Evolutionary conservation across 768 basidiomycete genomes (phyloP), one percentile per base, ranked within the genome.

Genomic region (Tricholoma flavovirens): DNA sequence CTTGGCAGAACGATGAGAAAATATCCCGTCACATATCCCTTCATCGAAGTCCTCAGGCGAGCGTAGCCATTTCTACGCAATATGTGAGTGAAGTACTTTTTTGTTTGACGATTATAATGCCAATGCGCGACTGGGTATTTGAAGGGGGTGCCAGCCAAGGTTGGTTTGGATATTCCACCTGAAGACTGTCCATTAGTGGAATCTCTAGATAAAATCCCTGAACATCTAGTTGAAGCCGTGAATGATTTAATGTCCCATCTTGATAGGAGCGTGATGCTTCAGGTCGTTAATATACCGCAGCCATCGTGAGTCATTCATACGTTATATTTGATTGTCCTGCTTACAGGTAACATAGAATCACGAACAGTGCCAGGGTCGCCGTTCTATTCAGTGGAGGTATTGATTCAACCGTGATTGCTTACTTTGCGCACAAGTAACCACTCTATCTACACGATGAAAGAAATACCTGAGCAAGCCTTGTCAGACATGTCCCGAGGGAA

Each of bases 341-440:
- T 29, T 7, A 29, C 22, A 15, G 40, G 21, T 35, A 36, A 42
- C 38, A n/a, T 49, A 49, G 46, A 12, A 30, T 17, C 12, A 2
- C 24, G 9, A n/a, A 17, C 29, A 49, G n/a, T 49, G 46, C 46
- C 4, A 78, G 87, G 51, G 76, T 97, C 2, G 93, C 88, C 2
- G 78, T 99, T 8, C 78, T 99, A 8, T 99, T 98, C 69, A 96
- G 93, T 35, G 97, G 97, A 29, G 97, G 97, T 0, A 92, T 99
- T 43, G 97, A 99, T 67, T 98, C 87, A 10, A 87, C 95, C 0
- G 73, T 90, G 38, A 64, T 98, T 6, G 84, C 95, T 0, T 87
- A 82, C 64, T 75, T 99, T 5, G 89, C 93, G 1, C 81, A 95
- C 64, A 76, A 75, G 88, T 90, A 64, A 51, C 80, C 29, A 24